These are phyloP conservation scores for Citrus trifoliata DNA, from an alignment of 345 rosid genomes.

Conservation along the genomic window DNA sequence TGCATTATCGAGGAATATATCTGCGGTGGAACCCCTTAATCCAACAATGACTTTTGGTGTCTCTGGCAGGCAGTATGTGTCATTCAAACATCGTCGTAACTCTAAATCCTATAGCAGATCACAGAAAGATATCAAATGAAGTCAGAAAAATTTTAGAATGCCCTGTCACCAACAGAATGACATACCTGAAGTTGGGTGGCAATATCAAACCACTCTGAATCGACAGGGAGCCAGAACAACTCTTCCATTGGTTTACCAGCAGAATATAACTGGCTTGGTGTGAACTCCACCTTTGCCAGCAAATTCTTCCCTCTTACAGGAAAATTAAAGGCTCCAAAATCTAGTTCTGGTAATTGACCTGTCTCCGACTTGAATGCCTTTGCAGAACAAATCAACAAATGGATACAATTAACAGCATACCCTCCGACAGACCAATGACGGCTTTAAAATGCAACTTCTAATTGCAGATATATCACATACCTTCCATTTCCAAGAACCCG, in stretches of 20 bases:
- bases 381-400: background rate
- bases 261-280: slow-evolving; percentile 22
- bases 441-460: background rate
- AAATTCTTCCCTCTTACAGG: slow-evolving; percentile 29
- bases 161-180: too few species aligned
- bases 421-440: background rate
- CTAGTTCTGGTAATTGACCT: slow-evolving; percentile 25
- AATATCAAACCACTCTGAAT: slow-evolving; percentile 21
- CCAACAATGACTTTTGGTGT: slow-evolving; percentile 26
- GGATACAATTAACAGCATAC: background rate
- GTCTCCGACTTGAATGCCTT: slow-evolving; percentile 23
- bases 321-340: slow-evolving; percentile 35
- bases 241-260: slow-evolving; percentile 26
- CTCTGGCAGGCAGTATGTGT: slow-evolving; percentile 29
- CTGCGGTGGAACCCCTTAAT: slow-evolving; percentile 31
- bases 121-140: background rate
- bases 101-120: slow-evolving; percentile 20
- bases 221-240: slow-evolving; percentile 30
- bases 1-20: slow-evolving; percentile 24
- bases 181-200: slow-evolving; percentile 30
- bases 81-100: slow-evolving; percentile 23
- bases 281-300: slow-evolving; percentile 27
- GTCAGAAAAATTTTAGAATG: too few species aligned
- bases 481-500: slow-evolving; percentile 38
- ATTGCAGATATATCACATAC: slow-evolving; percentile 1